Evolutionary conservation across 208 protist species (phyloP).

Genomic region (Wallacemonas sp.): DNA sequence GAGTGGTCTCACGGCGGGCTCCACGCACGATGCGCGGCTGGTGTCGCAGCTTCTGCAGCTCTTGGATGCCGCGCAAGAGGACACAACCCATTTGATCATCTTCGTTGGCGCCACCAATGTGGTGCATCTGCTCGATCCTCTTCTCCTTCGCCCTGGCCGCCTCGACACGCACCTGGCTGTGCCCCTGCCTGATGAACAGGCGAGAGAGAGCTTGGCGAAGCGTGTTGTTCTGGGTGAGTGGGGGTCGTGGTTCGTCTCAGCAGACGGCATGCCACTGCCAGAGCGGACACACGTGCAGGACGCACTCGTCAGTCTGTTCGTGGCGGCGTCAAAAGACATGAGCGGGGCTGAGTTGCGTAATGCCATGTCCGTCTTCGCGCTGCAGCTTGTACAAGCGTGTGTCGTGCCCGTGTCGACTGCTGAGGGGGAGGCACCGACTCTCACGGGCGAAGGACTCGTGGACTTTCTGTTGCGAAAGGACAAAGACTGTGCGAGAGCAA

Average conservation of each 20-base stretch:
- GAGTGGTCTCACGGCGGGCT: conserved; percentile 6
- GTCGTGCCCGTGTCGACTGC: neutral
- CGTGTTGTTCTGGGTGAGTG: conserved; percentile 71
- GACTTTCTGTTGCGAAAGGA: neutral
- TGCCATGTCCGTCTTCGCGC: conserved; percentile 37
- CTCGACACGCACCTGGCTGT: conserved; percentile 78
- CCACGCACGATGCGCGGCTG: conserved; percentile 55
- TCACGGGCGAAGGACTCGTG: neutral
- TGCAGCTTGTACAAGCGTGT: conserved; percentile 31
- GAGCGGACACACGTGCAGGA: conserved; percentile 1
- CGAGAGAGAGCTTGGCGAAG: conserved; percentile 38
- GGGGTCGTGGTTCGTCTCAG: conserved; percentile 39
- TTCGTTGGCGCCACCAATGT: conserved; percentile 88
- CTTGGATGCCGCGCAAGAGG: conserved; percentile 69
- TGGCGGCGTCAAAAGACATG: conserved; percentile 25
- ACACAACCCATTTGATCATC: conserved; percentile 51
- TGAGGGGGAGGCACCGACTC: neutral
- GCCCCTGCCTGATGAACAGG: conserved; percentile 54
- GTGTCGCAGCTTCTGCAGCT: conserved; percentile 75
- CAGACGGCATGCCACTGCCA: neutral
- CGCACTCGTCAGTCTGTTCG: conserved; percentile 24
- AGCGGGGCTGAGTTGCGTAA: conserved; percentile 44
- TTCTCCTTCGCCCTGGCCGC: conserved; percentile 72
- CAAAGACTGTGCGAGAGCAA: neutral
- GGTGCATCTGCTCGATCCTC: conserved; percentile 59